Evolutionary conservation across 2,329 filamentous ascomycete genomes (phyloP).

Genomic region (Lasiodiplodia sp.): DNA sequence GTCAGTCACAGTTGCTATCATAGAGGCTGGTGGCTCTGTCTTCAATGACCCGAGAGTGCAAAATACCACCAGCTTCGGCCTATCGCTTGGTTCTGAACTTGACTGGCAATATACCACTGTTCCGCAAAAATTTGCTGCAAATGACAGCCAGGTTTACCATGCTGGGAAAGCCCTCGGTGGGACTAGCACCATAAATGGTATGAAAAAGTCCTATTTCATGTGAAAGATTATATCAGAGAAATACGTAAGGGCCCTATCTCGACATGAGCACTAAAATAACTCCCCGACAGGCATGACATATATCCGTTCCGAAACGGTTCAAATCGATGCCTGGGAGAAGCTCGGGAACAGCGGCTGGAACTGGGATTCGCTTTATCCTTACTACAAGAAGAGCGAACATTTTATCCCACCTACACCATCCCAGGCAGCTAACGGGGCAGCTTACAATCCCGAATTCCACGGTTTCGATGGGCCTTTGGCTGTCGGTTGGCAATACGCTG

Average conservation of each 20-base stretch:
- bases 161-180: constrained; percentile 49
- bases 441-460: constrained; percentile 26
- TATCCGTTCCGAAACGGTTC: constrained; percentile 29
- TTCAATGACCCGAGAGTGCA: constrained; percentile 43
- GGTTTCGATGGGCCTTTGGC: constrained; percentile 24
- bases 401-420: constrained; percentile 24
- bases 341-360: constrained; percentile 31
- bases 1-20: constrained; percentile 33
- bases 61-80: constrained; percentile 33
- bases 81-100: constrained; percentile 43
- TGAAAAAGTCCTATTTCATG: background rate
- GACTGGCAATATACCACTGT: constrained; percentile 48
- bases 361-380: constrained; percentile 30
- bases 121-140: constrained; percentile 41
- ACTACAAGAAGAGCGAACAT: constrained; percentile 32
- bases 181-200: constrained; percentile 49
- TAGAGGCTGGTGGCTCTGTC: constrained; percentile 36
- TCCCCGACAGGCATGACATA: constrained; percentile 31
- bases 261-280: background rate
- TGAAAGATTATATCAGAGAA: background rate
- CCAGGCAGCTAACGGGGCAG: constrained; percentile 25
- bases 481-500: constrained; percentile 28
- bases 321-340: constrained; percentile 31
- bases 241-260: background rate
- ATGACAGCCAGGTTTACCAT: constrained; percentile 36